phyloP scores from a whole-genome alignment of 2,329 filamentous ascomycete species.

The Aspergillus bombycis region DNA sequence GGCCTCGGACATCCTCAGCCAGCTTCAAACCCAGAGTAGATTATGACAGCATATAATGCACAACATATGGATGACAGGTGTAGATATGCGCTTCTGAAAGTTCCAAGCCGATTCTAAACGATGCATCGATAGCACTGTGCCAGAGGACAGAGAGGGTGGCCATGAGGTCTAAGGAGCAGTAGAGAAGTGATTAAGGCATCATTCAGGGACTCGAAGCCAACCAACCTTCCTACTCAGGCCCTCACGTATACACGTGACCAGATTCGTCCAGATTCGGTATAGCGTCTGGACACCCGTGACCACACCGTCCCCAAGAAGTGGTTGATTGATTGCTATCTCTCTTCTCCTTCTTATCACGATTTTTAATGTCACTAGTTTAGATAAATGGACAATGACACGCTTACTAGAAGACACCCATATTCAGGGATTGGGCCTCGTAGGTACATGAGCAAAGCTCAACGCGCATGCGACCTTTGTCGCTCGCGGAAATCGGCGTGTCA shows the following conservation, averaged over 20 bases:
- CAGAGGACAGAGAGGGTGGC: not conserved
- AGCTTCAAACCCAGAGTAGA: not conserved
- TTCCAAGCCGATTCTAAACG: fast-evolving
- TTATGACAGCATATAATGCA: not conserved
- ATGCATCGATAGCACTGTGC: not conserved
- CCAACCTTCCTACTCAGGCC: not conserved
- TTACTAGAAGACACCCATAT: not conserved
- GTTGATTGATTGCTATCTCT: not conserved
- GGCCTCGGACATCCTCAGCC: not conserved
- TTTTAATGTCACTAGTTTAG: not conserved
- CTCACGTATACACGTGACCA: not conserved
- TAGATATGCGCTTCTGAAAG: not conserved
- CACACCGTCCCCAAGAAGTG: not conserved
- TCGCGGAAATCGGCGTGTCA: slow-evolving; percentile 11
- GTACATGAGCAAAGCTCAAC: slow-evolving; percentile 15
- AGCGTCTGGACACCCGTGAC: not conserved
- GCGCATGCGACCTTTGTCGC: slow-evolving; percentile 12
- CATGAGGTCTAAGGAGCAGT: not conserved
- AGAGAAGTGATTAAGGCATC: not conserved
- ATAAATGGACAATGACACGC: not conserved
- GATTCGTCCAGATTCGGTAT: not conserved
- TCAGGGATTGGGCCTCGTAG: not conserved
- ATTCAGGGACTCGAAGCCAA: not conserved
- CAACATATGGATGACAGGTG: not conserved
- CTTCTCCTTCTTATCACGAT: not conserved